A percentile compares a stretch with the other conserved stretches of the same genome.
Evolutionary conservation across 345 rosid species (phyloP).

Genomic region (Brassica napus): DNA sequence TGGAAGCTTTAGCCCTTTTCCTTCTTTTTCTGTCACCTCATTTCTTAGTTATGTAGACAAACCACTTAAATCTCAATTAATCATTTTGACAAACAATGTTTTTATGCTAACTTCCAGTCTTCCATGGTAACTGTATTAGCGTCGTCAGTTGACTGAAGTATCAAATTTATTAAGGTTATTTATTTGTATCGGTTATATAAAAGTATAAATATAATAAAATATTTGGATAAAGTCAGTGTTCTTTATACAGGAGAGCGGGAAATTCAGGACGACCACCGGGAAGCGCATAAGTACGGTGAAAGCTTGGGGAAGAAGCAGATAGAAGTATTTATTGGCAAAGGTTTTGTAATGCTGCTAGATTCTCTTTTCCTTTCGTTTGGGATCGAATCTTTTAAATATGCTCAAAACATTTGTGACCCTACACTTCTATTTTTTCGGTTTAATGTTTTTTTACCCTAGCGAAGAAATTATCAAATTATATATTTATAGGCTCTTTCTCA

Average conservation of each 20-base stretch:
- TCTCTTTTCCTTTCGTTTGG: slow-evolving; percentile 38
- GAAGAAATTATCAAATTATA: not conserved
- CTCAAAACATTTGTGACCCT: slow-evolving; percentile 32
- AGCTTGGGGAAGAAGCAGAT: slow-evolving; percentile 6
- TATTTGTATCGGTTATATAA: not conserved
- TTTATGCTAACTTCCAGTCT: too few relatives aligned
- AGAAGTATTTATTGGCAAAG: slow-evolving; percentile 19
- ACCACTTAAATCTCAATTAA: not conserved
- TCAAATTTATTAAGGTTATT: not conserved
- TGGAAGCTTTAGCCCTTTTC: slow-evolving; percentile 32
- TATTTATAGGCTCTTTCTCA: too few relatives aligned
- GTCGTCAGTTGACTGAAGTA: not conserved
- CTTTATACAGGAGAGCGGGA: slow-evolving; percentile 36
- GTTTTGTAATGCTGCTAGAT: slow-evolving; percentile 36
- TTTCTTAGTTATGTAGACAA: slow-evolving; percentile 10
- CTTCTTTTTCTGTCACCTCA: slow-evolving; percentile 2
- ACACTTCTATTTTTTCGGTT: not conserved
- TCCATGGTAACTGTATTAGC: not conserved
- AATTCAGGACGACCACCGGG: slow-evolving; percentile 38
- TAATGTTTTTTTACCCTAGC: not conserved
- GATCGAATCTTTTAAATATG: slow-evolving; percentile 32
- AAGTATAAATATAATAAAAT: not conserved
- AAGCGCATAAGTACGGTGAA: slow-evolving; percentile 21
- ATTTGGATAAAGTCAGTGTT: not conserved
- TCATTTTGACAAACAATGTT: not conserved